Conservation (phyloP, 1,139 yeast genomes). For the Hyphopichia buzzinii region DNA sequence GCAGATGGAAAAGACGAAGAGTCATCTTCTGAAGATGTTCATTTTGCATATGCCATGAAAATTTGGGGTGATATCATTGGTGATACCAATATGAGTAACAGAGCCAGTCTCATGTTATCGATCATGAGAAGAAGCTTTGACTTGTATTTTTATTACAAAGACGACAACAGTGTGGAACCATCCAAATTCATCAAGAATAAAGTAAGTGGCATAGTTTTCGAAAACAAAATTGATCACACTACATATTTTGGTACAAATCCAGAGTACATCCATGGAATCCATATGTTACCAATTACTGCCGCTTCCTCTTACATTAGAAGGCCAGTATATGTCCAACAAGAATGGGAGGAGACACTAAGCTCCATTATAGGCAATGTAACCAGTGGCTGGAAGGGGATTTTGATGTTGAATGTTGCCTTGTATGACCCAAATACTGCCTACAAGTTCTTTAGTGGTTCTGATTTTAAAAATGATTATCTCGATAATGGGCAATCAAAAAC, state of each 20-base stretch:
- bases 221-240: constrained; percentile 82
- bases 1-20: constrained; percentile 76
- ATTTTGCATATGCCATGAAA: constrained; percentile 70
- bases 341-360: constrained; percentile 16
- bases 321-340: constrained; percentile 16
- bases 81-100: constrained; percentile 59
- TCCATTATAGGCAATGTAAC: constrained; percentile 10
- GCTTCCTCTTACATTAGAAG: constrained; percentile 15
- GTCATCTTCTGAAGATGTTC: constrained; percentile 71
- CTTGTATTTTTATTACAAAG: constrained; percentile 50
- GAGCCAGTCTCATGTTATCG: constrained; percentile 66
- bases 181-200: constrained; percentile 49
- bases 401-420: constrained; percentile 20
- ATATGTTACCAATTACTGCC: constrained; percentile 21
- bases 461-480: constrained; percentile 11
- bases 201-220: constrained; percentile 70
- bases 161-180: constrained; percentile 57
- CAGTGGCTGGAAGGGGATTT: constrained; percentile 23
- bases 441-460: constrained; percentile 12
- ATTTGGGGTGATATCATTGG: constrained; percentile 68
- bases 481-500: constrained; percentile 23
- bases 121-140: constrained; percentile 55
- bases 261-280: constrained; percentile 20
- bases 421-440: constrained; percentile 18
- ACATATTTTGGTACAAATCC: constrained; percentile 67